Evolutionary conservation across 345 rosid genomes (phyloP), one percentile per base, ranked within the genome.

Genomic region (Barbarea vulgaris): DNA sequence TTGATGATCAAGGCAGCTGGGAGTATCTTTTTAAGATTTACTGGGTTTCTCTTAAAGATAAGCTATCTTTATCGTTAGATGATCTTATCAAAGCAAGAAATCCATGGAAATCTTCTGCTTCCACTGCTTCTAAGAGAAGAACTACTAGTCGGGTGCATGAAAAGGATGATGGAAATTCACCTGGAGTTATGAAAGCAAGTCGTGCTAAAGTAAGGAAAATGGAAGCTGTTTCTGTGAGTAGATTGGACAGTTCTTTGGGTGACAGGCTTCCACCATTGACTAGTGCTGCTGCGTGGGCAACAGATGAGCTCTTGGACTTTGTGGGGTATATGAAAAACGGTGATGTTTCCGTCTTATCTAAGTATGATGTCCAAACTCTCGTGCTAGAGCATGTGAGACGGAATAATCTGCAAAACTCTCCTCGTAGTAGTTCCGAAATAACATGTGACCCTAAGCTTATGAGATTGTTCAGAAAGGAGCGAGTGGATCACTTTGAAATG

Each of bases 11-110:
- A 81, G 84, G 83, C 73, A 95, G 98, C 85, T 95, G 98, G 98
- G 99, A 95, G 76, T 95, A 93, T 89, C 97, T 95, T 56, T 95
- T 95, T 80, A 95, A 92, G 85, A 88, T 88, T 24, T 95, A 95
- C 56, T 95, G 99, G 99, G 70, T 83, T 58, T 82, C 64, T 61
- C 80, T 95, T 59, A 95, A 92, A 83, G 91, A 81, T 63, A 90
- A 89, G 78, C 75, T 87, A 47, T 84, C 84, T 24, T 82, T 95
- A 75, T 80, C 93, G 37, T 22, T 85, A 74, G 87, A 81, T 55
- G 98, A 92, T 77, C 87, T 95, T 69, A 80, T 77, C 7, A 84
- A 80, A 56, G 96, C 96, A 72, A 88, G 77, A 83, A 87, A 84
- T 74, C 98, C 94, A 15, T 88, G 96, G 97, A 86, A 86, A 68